A percentile compares a stretch with the other conserved stretches of the same genome.
These are phyloP conservation scores for Beverwykella pulmonaria DNA, from an alignment of 495 filamentous ascomycete genomes.

Conservation along the genomic window DNA sequence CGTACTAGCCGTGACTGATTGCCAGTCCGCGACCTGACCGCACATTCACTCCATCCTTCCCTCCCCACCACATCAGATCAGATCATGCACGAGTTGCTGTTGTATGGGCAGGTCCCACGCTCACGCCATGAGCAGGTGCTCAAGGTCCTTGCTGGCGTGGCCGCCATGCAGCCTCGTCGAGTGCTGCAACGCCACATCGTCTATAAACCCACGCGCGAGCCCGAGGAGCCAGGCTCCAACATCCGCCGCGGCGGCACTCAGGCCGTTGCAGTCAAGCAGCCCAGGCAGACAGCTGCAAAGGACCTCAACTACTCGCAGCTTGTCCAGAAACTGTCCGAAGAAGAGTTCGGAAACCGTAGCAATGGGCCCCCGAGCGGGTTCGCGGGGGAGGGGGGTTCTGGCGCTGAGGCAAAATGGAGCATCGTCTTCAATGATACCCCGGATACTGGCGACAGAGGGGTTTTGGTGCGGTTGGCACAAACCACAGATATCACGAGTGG, in stretches of 20 bases:
- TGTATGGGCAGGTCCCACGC: slow-evolving; percentile 53
- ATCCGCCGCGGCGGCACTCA: slow-evolving; percentile 44
- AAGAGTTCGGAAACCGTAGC: slow-evolving; percentile 39
- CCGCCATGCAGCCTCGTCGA: slow-evolving; percentile 65
- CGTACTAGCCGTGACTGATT: slow-evolving; percentile 7
- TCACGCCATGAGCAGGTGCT: slow-evolving; percentile 61
- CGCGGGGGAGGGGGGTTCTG: background rate
- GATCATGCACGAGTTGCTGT: slow-evolving; percentile 57
- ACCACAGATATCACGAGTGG: slow-evolving; percentile 46
- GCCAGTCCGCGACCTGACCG: background rate
- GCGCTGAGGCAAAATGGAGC: slow-evolving; percentile 39
- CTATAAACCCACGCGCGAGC: slow-evolving; percentile 61
- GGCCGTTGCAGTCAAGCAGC: slow-evolving; percentile 34
- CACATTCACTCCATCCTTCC: background rate
- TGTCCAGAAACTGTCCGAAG: slow-evolving; percentile 38
- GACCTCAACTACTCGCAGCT: slow-evolving; percentile 51
- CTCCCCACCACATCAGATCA: too few relatives aligned
- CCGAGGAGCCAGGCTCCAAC: slow-evolving; percentile 39
- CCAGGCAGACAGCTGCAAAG: slow-evolving; percentile 27
- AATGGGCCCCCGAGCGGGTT: slow-evolving; percentile 1
- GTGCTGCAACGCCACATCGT: slow-evolving; percentile 64
- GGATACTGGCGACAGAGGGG: slow-evolving; percentile 48
- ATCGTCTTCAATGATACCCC: slow-evolving; percentile 52
- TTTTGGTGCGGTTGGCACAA: slow-evolving; percentile 43
- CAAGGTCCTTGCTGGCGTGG: slow-evolving; percentile 67